A percentile compares a stretch with the other conserved stretches of the same genome.
phyloP scores from a whole-genome alignment of 257 asterid genomes.

The Mitragyna speciosa region DNA sequence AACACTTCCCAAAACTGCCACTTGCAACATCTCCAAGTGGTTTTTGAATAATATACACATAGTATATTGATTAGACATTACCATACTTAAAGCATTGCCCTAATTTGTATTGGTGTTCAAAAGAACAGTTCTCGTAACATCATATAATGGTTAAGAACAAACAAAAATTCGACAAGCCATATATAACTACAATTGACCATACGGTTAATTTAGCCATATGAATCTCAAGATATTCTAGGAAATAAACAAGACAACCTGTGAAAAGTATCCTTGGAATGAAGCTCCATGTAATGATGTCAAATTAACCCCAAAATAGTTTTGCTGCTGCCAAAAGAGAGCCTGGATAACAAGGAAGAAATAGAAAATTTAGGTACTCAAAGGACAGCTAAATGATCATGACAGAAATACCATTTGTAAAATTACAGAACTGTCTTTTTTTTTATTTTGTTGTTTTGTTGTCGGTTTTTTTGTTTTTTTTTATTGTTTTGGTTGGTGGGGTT shows the following conservation, averaged over 20 bases:
- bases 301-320: conserved; percentile 89
- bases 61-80: not conserved
- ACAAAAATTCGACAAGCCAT: not conserved
- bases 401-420: not conserved
- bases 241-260: conserved; percentile 61
- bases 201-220: not conserved
- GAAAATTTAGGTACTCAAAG: conserved; percentile 3
- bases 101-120: not conserved
- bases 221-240: not conserved
- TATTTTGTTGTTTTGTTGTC: no score
- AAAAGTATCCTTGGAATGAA: conserved; percentile 96
- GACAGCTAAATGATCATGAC: not conserved
- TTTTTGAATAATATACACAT: not conserved
- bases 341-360: conserved; percentile 38
- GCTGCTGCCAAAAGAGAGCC: conserved; percentile 99
- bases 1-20: not conserved
- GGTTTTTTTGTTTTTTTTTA: no score
- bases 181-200: not conserved
- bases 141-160: not conserved
- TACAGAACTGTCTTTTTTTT: not conserved
- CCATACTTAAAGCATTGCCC: not conserved
- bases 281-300: conserved; percentile 84
- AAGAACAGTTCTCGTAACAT: not conserved
- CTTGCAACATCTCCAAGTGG: not conserved
- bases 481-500: no score